A percentile compares a stretch with the other conserved stretches of the same genome.
Conservation (phyloP, 2,329 filamentous ascomycete species). For the Ascochyta koolunga region DNA sequence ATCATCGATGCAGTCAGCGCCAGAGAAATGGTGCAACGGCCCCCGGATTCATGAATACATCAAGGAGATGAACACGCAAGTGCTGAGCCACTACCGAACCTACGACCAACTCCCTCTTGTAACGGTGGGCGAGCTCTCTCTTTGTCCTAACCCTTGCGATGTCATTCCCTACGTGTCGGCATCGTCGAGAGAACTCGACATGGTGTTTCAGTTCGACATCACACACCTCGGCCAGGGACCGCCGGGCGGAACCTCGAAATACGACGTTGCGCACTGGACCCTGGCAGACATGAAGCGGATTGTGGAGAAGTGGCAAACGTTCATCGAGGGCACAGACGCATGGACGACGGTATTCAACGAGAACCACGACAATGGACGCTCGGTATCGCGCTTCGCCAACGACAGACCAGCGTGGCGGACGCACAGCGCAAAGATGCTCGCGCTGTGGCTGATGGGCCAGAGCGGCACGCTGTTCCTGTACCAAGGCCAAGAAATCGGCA, state of each 20-base stretch:
- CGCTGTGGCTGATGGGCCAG: slow-evolving; percentile 55
- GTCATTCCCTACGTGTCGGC: slow-evolving; percentile 53
- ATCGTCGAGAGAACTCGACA: slow-evolving; percentile 51
- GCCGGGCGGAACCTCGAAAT: slow-evolving; percentile 41
- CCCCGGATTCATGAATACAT: slow-evolving; percentile 65
- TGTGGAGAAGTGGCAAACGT: slow-evolving; percentile 54
- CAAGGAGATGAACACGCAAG: slow-evolving; percentile 58
- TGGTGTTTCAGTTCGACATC: slow-evolving; percentile 58
- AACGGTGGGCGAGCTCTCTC: slow-evolving; percentile 66
- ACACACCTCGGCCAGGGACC: slow-evolving; percentile 44
- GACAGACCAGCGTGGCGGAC: slow-evolving; percentile 55
- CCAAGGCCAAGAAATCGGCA: slow-evolving; percentile 67
- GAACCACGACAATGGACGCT: slow-evolving; percentile 67
- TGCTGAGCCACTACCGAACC: slow-evolving; percentile 62
- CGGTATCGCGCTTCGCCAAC: slow-evolving; percentile 59
- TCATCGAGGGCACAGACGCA: slow-evolving; percentile 56
- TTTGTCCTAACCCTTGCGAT: slow-evolving; percentile 50
- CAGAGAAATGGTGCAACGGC: slow-evolving; percentile 61
- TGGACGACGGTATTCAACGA: slow-evolving; percentile 67
- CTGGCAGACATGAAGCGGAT: slow-evolving; percentile 51
- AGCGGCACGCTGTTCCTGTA: slow-evolving; percentile 65
- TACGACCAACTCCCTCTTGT: slow-evolving; percentile 47
- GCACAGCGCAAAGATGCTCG: slow-evolving; percentile 60
- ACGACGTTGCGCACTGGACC: slow-evolving; percentile 47
- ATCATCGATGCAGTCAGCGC: slow-evolving; percentile 55